Evolutionary conservation across 83 land plant genomes (phyloP).

Genomic region (Isoetes engelmannii): DNA sequence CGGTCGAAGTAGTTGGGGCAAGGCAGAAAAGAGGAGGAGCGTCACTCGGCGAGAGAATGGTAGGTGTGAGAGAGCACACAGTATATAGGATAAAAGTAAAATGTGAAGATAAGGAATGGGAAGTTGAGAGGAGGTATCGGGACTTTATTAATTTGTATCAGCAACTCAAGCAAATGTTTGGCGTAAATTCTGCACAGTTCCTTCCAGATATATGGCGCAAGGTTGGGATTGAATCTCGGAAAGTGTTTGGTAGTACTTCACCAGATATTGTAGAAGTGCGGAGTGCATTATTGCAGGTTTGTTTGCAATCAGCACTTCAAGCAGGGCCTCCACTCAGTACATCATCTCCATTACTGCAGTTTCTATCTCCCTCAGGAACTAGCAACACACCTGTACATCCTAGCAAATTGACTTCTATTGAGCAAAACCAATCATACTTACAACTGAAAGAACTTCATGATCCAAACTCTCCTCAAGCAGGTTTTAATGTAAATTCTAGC

Average conservation of each 20-base stretch:
- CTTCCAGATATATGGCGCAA: conserved; percentile 79
- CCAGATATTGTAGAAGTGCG: conserved; percentile 71
- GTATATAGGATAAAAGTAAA: conserved; percentile 53
- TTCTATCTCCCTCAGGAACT: conserved; percentile 48
- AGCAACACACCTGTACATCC: conserved; percentile 16
- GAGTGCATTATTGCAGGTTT: conserved; percentile 78
- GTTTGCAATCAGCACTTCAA: conserved; percentile 61
- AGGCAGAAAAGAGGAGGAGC: conserved; percentile 77
- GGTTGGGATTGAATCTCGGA: conserved; percentile 70
- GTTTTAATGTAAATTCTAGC: no score
- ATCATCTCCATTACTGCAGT: conserved; percentile 48
- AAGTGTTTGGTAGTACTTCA: conserved; percentile 82
- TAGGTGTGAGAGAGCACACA: conserved; percentile 90
- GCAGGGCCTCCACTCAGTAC: conserved; percentile 43
- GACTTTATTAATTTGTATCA: conserved; percentile 75
- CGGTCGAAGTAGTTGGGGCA: conserved; percentile 87
- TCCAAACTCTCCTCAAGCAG: no score
- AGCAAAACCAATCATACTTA: not conserved
- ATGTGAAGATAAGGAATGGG: conserved; percentile 73
- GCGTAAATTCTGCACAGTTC: conserved; percentile 30
- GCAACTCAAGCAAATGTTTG: conserved; percentile 45
- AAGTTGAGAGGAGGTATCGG: conserved; percentile 80
- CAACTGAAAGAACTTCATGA: not conserved
- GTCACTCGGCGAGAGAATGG: conserved; percentile 82
- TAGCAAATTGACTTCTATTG: conserved; percentile 18